Evolutionary conservation across 345 rosid genomes (phyloP), one percentile per base, ranked within the genome.

Genomic region (Kernera saxatilis): DNA sequence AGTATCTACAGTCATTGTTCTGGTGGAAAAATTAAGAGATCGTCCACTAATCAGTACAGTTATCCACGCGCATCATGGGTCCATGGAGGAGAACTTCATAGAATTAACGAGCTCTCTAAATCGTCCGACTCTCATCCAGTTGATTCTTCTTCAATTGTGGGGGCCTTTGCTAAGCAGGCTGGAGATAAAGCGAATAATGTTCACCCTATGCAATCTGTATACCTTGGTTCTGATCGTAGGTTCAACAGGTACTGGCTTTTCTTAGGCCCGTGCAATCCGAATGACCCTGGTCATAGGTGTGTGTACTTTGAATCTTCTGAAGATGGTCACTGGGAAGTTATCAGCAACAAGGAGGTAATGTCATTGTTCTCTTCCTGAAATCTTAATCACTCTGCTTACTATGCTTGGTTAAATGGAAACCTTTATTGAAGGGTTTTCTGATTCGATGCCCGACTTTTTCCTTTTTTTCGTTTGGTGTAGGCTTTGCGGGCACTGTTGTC

Each of bases 211-310:
- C 97, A 88, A 72, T 91, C 98, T 49, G 70, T 91, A 57, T 91
- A 83, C 80, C 77, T 94, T 82, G 99, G 99, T 30, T 89, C 97
- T 77, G 99, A 94, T 80, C 93, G 99, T 65, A 82, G 99, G 76
- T 89, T 87, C 82, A 94, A 91, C 68, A 83, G 96, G 67, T 94
- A 89, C 78, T 94, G 99, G 99, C 96, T 94, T 80, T 91, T 94
- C 84, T 82, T 94, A 85, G 98, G 97, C 61, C 96, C 99, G 6
- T 94, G 99, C 83, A 81, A 79, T 75, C 69, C 75, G 62, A 67
- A 50, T 83, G 99, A 91, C 74, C 92, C 98, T 23, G 99, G 99
- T 44, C 99, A 94, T 80, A 91, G 78, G 83, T 88, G 96, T 77
- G 83, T 94, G 69, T 94, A 89, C 77, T 88, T 91, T 77, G 99